Percentiles rank a stretch among this genome's conserved stretches.
Conservation (phyloP, 2,329 filamentous ascomycete genomes). For the Talaromyces sp. region DNA sequence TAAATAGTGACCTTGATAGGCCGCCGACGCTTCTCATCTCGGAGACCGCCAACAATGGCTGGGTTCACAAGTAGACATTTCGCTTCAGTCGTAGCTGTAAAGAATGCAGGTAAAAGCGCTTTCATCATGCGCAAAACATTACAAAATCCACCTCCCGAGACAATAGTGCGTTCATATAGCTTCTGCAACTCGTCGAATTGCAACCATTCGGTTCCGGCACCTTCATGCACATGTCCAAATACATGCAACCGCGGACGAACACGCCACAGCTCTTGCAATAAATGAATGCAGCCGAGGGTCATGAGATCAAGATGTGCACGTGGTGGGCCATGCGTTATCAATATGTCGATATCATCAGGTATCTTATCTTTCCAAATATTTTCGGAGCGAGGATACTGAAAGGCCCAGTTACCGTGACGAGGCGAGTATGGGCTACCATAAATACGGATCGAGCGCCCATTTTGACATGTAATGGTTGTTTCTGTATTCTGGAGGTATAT, state of each 20-base stretch:
- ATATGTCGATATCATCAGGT: conserved; percentile 16
- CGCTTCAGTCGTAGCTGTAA: conserved; percentile 13
- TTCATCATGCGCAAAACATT: conserved; percentile 12
- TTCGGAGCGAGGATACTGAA: background rate
- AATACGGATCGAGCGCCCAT: background rate
- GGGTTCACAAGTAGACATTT: conserved; percentile 18
- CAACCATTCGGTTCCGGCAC: background rate
- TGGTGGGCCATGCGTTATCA: conserved; percentile 20
- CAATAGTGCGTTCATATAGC: conserved; percentile 15
- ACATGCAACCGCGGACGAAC: conserved; percentile 17
- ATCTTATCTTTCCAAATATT: conserved; percentile 17
- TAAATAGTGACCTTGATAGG: background rate
- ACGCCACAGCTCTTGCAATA: conserved; percentile 16
- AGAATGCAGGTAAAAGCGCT: conserved; percentile 4
- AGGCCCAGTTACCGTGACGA: background rate
- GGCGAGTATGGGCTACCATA: background rate
- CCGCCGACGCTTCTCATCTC: conserved; percentile 1
- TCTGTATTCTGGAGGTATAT: conserved; percentile 12
- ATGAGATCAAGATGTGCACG: conserved; percentile 16
- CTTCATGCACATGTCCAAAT: conserved; percentile 20
- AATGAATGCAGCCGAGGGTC: conserved; percentile 13
- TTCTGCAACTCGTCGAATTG: conserved; percentile 1
- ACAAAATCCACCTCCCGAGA: conserved; percentile 11
- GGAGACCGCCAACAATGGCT: background rate
- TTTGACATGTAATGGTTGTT: background rate